Evolutionary conservation across 768 basidiomycete species (phyloP).

Genomic region (Exidia glandulosa): DNA sequence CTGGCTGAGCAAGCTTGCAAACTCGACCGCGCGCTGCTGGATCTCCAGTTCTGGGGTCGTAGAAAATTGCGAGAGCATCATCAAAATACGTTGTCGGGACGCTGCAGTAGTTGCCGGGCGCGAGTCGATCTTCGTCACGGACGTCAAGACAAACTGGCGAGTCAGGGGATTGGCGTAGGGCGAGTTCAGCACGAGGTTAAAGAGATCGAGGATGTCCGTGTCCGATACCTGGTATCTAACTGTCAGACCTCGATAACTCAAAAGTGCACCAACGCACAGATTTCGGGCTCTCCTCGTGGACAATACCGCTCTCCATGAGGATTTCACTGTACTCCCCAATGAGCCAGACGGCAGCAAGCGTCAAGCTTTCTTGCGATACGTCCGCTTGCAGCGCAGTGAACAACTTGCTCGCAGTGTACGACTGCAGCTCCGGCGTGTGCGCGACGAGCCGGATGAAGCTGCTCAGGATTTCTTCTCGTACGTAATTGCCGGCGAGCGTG

Average conservation of each 20-base stretch:
- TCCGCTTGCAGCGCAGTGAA: constrained; percentile 81
- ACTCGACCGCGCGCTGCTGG: constrained; percentile 94
- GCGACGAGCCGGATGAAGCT: constrained; percentile 92
- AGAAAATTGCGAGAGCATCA: constrained; percentile 69
- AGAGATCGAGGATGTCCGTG: constrained; percentile 73
- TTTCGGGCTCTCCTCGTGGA: constrained; percentile 65
- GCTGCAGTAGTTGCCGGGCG: constrained; percentile 52
- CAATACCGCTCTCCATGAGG: constrained; percentile 73
- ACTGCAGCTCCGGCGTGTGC: constrained; percentile 93
- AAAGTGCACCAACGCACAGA: constrained; percentile 30
- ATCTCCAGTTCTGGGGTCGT: constrained; percentile 88
- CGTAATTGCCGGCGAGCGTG: constrained; percentile 94
- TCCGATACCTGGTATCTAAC: constrained; percentile 51
- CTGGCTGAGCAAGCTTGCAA: constrained; percentile 64
- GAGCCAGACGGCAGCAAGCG: constrained; percentile 88
- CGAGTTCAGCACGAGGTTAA: constrained; percentile 80
- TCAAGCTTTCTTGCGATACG: constrained; percentile 93
- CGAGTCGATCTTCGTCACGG: constrained; percentile 82
- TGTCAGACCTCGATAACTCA: not conserved
- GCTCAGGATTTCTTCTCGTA: constrained; percentile 90
- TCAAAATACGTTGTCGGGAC: constrained; percentile 72
- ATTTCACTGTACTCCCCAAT: constrained; percentile 95
- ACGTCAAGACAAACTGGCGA: constrained; percentile 85
- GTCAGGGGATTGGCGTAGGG: constrained; percentile 88
- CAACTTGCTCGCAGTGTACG: constrained; percentile 86